Evolutionary conservation across 169 alveolate species (phyloP).

Genomic region (Theileria annulata): DNA sequence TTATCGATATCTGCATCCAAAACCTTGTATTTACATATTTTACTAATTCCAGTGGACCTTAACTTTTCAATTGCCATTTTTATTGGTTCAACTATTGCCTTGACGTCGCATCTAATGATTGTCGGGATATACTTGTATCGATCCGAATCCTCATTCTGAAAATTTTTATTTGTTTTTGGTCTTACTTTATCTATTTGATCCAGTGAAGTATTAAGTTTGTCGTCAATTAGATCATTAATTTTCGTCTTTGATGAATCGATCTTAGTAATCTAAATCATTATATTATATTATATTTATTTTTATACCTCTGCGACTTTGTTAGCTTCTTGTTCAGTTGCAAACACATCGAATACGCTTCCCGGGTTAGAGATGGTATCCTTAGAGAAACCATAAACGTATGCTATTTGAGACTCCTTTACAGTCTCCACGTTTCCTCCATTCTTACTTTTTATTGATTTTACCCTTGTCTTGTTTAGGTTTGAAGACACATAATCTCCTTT

Average conservation of each 20-base stretch:
- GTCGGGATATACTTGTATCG: constrained; percentile 16
- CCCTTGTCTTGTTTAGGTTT: constrained; percentile 15
- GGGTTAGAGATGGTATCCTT: constrained; percentile 30
- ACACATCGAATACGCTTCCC: constrained; percentile 24
- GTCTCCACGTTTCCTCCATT: constrained; percentile 27
- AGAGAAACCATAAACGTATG: constrained; percentile 42
- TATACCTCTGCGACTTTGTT: constrained; percentile 23
- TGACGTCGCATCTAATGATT: constrained; percentile 34
- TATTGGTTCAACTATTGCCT: constrained; percentile 36
- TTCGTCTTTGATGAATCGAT: neutral
- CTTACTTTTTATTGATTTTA: constrained; percentile 23
- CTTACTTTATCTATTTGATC: constrained; percentile 3
- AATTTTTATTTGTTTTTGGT: neutral
- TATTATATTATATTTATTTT: neutral
- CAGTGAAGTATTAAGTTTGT: neutral
- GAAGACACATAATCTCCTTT: constrained; percentile 38
- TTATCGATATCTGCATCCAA: constrained; percentile 12
- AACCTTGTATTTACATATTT: constrained; percentile 1
- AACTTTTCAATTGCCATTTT: constrained; percentile 16
- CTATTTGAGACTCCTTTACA: constrained; percentile 44
- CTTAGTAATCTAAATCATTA: neutral
- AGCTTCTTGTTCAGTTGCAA: constrained; percentile 32
- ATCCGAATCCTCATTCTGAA: neutral
- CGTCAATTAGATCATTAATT: neutral
- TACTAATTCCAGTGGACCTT: constrained; percentile 1